A percentile compares a stretch with the other conserved stretches of the same genome.
phyloP scores from a whole-genome alignment of 192 early-diverging fungal species.

The Jimgerdemannia flammicorona region DNA sequence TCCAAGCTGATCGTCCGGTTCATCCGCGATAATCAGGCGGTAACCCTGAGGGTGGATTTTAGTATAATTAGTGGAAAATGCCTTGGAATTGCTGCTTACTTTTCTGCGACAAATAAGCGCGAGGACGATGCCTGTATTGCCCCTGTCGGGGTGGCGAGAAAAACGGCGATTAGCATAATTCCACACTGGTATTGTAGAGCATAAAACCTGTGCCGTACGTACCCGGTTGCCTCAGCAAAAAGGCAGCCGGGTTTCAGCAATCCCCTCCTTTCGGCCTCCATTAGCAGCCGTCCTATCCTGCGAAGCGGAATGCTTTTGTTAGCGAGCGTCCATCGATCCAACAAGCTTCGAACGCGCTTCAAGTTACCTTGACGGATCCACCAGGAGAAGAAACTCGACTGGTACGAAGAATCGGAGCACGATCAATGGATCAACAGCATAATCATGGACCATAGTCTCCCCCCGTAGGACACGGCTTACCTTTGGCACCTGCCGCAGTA shows the following conservation, averaged over 20 bases:
- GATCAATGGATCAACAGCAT: too few species aligned
- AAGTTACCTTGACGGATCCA: conserved; percentile 2
- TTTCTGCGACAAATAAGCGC: background rate
- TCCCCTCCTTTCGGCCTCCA: background rate
- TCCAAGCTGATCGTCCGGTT: background rate
- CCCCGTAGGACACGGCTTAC: background rate
- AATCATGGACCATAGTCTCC: too few species aligned
- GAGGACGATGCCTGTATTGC: conserved; percentile 1
- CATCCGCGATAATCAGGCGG: background rate
- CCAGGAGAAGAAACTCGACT: background rate
- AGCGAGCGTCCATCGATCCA: too few species aligned
- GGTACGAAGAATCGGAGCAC: too few species aligned
- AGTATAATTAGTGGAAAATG: background rate
- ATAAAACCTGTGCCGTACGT: background rate
- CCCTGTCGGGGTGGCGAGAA: background rate
- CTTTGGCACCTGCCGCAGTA: background rate
- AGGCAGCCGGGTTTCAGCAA: background rate
- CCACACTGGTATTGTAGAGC: too few species aligned
- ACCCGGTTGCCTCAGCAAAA: background rate
- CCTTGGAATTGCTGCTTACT: too few species aligned
- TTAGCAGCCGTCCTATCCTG: conserved; percentile 1
- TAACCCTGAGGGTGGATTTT: background rate
- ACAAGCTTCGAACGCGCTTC: too few species aligned
- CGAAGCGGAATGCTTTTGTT: background rate
- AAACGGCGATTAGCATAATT: too few species aligned